Conservation (phyloP, 2,329 filamentous ascomycete species). For the Colletotrichum orchidophilum region DNA sequence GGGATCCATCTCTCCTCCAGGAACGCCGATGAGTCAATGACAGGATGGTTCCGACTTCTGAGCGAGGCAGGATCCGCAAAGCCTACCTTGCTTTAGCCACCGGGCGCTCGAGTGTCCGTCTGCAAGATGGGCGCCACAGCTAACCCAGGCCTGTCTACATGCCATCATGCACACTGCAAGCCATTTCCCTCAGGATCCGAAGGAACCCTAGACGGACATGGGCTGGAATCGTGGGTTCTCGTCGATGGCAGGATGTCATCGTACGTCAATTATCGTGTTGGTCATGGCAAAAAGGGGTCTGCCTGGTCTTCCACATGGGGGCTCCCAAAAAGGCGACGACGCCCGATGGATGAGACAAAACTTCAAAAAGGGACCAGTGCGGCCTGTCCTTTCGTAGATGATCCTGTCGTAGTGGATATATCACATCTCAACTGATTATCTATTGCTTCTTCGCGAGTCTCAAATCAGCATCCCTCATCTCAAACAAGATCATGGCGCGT, state of each 20-base stretch:
- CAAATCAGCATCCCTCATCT: neutral
- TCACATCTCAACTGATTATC: neutral
- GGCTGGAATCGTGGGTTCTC: neutral
- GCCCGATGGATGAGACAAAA: neutral
- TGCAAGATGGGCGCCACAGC: neutral
- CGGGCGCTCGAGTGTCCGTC: neutral
- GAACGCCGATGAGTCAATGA: neutral
- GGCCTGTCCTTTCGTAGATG: neutral
- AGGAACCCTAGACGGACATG: no score
- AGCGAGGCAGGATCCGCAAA: neutral
- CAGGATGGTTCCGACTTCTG: neutral
- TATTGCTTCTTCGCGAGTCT: neutral
- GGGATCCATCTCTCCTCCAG: neutral
- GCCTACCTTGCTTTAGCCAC: neutral
- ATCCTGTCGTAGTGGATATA: neutral
- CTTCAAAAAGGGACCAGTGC: neutral
- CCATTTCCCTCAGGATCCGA: neutral
- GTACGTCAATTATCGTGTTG: neutral
- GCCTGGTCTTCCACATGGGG: neutral
- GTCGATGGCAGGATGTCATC: neutral
- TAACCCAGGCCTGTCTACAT: neutral
- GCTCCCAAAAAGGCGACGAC: neutral
- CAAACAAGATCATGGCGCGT: constrained; percentile 1
- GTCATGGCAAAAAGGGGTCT: neutral
- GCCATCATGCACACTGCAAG: neutral